Percentiles rank a stretch among this genome's conserved stretches.
Evolutionary conservation across 73 alveolate genomes (phyloP).

Genomic region (Paraurostyla sp.): DNA sequence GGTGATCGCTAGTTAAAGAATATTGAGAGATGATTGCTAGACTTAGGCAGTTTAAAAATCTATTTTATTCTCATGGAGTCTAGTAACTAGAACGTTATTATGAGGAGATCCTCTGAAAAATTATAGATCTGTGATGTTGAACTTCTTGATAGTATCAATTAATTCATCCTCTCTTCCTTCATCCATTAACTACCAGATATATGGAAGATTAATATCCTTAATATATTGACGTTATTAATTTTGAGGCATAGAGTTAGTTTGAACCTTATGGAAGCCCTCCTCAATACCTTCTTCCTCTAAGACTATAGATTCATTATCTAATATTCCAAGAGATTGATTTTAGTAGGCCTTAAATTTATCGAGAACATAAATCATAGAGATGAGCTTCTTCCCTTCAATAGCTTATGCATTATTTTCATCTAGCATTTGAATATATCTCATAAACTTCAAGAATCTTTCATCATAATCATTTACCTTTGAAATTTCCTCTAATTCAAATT

Average conservation of each 20-base stretch:
- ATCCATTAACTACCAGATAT: not conserved
- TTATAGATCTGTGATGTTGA: not conserved
- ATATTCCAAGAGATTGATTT: constrained; percentile 10
- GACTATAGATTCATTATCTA: constrained; percentile 44
- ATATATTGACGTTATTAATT: not conserved
- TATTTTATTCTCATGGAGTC: not conserved
- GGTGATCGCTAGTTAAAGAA: not conserved
- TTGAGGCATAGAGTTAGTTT: not conserved
- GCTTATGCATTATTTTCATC: not conserved
- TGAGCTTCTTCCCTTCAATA: constrained; percentile 1
- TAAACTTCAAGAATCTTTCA: constrained; percentile 28
- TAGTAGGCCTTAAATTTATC: constrained; percentile 41
- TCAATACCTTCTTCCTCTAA: constrained; percentile 28
- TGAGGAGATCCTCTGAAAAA: constrained; percentile 10
- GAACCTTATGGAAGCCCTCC: not conserved
- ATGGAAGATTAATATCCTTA: not conserved
- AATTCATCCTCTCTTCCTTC: not conserved
- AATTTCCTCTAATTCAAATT: constrained; percentile 17
- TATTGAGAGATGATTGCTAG: not conserved
- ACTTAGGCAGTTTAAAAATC: not conserved
- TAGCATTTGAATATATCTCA: constrained; percentile 14
- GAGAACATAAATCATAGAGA: not conserved
- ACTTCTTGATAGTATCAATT: not conserved
- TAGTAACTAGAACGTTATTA: not conserved
- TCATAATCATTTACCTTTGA: not conserved